phyloP scores from a whole-genome alignment of 257 asterid genomes.

The Rubia yunnanensis region DNA sequence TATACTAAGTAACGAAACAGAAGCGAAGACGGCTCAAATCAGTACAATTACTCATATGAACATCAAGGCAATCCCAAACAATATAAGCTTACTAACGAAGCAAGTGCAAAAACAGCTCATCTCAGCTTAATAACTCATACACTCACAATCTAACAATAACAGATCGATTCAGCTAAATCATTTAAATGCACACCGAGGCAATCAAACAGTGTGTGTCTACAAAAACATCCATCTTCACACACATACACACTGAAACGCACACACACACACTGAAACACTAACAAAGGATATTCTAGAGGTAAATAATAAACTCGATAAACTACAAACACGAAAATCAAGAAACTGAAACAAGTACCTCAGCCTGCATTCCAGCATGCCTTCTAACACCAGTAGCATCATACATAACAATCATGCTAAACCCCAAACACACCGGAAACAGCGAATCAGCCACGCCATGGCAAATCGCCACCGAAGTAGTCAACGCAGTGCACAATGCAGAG shows the following conservation, averaged over 20 bases:
- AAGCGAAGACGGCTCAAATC: not conserved
- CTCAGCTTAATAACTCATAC: not conserved
- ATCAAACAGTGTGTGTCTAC: not conserved
- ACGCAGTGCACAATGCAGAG: constrained; percentile 81
- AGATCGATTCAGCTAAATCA: not conserved
- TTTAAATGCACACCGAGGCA: too few relatives aligned
- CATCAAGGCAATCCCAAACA: not conserved
- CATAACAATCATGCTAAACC: constrained; percentile 88
- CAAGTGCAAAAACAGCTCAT: not conserved
- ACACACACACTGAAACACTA: too few relatives aligned
- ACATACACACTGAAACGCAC: not conserved
- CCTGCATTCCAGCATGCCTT: constrained; percentile 93
- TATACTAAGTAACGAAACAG: not conserved
- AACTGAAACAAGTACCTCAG: constrained; percentile 39
- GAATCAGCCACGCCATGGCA: constrained; percentile 87
- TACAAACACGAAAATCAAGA: not conserved
- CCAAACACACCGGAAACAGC: constrained; percentile 78
- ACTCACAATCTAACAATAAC: too few relatives aligned
- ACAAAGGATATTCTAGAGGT: not conserved
- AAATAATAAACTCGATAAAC: too few relatives aligned
- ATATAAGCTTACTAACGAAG: not conserved
- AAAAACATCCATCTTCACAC: not conserved
- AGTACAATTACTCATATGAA: not conserved
- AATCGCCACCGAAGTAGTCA: constrained; percentile 80
- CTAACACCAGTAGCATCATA: constrained; percentile 87